Base-by-base conservation (phyloP, 75 land plant species). In the Pseudotsuga menziesii region DNA sequence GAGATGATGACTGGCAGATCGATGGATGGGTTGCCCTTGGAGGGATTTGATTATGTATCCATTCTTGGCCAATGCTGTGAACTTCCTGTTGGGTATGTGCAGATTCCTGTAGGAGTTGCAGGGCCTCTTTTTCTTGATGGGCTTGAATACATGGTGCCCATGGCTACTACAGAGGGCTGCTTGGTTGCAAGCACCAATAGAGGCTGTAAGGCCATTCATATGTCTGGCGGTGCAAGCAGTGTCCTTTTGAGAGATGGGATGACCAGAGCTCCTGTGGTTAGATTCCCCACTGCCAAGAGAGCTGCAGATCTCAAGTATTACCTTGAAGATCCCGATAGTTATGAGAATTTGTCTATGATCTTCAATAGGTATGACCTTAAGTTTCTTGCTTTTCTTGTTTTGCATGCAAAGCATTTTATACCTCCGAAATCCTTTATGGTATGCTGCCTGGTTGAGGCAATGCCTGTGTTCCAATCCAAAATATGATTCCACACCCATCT, bases 51-150 rank as follows among this genome's bases (percentile, higher is more conserved):
- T 52, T 92, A 92, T 72, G 76, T 60, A 32, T 82, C 87, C 14
- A 85, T 93, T 35, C 69, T 89, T 4, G 96, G 96, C 41, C 91
- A 89, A 73, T 93, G 96, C 83, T 93, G 93, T 66, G 96, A 93
- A 80, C 81, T 93, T 91, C 90, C 89, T 27, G 78, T 91, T 1
- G 96, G 96, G 25, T 89, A 82, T 78, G 90, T 93, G 54, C 91
- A 89, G 83, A 77, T 93, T 25, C 96, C 96, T 4, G 94, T 93
- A 57, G 96, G 96, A 26, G 82, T 91, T 6, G 96, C 89, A 1
- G 93, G 96, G 4, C 96, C 96, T 23, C 56, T 93, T 67, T 13
- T 89, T 82, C 85, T 93, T 3, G 89, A 91, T 72, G 95, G 88
- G 15, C 60, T 26, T 59, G 52, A 89, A 82, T 88, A 80, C 74